phyloP scores from a whole-genome alignment of 2,329 filamentous ascomycete species.

The Calonectria naviculata region DNA sequence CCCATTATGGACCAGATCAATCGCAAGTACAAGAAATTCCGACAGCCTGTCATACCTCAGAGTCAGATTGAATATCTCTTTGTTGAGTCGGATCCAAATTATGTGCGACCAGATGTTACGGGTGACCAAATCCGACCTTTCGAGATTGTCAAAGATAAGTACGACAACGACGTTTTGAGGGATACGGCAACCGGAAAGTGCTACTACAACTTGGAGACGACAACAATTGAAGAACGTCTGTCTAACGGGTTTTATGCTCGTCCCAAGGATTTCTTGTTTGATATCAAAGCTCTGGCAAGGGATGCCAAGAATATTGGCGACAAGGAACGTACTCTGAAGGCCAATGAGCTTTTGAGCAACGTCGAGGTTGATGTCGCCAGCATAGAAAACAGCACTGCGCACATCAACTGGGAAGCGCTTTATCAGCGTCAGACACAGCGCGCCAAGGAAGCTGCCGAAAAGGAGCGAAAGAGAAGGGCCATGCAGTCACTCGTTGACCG shows the following conservation, averaged over 20 bases:
- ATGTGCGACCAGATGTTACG: slow-evolving; percentile 67
- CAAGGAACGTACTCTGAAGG: slow-evolving; percentile 83
- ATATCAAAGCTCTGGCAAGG: slow-evolving; percentile 86
- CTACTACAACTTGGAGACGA: slow-evolving; percentile 94
- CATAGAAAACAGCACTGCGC: slow-evolving; percentile 74
- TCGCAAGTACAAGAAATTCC: slow-evolving; percentile 87
- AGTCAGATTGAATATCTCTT: slow-evolving; percentile 82
- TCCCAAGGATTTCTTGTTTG: slow-evolving; percentile 87
- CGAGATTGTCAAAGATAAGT: slow-evolving; percentile 81
- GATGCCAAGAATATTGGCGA: slow-evolving; percentile 89
- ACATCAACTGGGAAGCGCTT: slow-evolving; percentile 84
- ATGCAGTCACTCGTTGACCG: slow-evolving; percentile 65
- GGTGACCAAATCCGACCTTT: slow-evolving; percentile 75
- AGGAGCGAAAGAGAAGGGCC: slow-evolving; percentile 71
- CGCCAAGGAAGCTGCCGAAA: slow-evolving; percentile 68
- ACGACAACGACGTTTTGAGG: slow-evolving; percentile 80
- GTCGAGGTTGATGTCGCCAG: slow-evolving; percentile 92
- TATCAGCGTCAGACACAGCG: slow-evolving; percentile 79
- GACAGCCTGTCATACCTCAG: slow-evolving; percentile 81
- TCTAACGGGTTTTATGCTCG: slow-evolving; percentile 97
- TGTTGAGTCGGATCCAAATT: slow-evolving; percentile 82
- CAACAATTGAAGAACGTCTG: slow-evolving; percentile 93
- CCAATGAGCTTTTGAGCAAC: slow-evolving; percentile 91
- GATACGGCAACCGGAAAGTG: slow-evolving; percentile 84
- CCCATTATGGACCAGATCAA: slow-evolving; percentile 98